Evolutionary conservation across 345 rosid genomes (phyloP).

Genomic region (Citrus trifoliata): DNA sequence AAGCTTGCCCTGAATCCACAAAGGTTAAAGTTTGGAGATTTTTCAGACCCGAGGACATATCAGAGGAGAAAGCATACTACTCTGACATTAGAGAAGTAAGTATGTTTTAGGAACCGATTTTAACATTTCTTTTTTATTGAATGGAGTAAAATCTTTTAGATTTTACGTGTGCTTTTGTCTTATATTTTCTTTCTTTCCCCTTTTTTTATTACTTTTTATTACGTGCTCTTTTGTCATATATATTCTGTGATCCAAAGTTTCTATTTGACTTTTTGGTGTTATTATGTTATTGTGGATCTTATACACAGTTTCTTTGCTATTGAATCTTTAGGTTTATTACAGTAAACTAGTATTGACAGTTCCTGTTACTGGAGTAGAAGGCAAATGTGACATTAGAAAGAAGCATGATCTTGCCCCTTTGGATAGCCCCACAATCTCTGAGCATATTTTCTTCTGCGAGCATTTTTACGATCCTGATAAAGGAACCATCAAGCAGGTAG

Average conservation of each 20-base stretch:
- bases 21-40: conserved; percentile 47
- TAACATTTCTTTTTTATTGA: no score
- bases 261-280: background rate
- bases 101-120: background rate
- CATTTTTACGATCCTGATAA: conserved; percentile 60
- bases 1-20: conserved; percentile 27
- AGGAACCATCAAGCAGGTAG: conserved; percentile 73
- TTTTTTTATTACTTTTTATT: no score
- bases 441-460: conserved; percentile 77
- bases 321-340: conserved; percentile 64
- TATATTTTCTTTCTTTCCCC: no score
- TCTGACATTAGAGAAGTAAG: conserved; percentile 62
- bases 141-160: no score
- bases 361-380: conserved; percentile 42
- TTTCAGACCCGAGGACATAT: conserved; percentile 70
- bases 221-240: background rate
- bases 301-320: conserved; percentile 12
- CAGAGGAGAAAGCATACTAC: conserved; percentile 59
- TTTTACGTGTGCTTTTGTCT: no score
- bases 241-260: background rate
- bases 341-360: conserved; percentile 46
- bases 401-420: conserved; percentile 51
- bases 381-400: conserved; percentile 81
- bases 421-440: conserved; percentile 40
- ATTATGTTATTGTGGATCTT: conserved; percentile 17